These are phyloP conservation scores for Leucocoprinus leucothites DNA, from an alignment of 768 basidiomycete species.

Conservation along the genomic window DNA sequence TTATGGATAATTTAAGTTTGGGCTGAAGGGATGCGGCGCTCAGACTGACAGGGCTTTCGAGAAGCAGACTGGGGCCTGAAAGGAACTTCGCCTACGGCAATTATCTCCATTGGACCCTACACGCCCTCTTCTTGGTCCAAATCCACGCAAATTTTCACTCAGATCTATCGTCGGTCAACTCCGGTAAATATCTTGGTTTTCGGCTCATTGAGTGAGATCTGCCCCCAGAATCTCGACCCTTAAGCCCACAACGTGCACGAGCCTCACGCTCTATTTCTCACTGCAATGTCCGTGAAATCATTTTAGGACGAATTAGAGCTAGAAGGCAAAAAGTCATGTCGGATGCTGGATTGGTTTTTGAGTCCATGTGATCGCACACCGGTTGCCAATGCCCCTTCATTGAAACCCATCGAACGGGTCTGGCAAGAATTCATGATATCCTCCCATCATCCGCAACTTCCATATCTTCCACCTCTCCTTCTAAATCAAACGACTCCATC, in stretches of 20 bases:
- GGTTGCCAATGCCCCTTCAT: constrained; percentile 22
- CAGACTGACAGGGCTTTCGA: constrained; percentile 42
- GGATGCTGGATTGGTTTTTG: constrained; percentile 26
- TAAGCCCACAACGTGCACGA: not conserved
- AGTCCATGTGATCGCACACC: constrained; percentile 22
- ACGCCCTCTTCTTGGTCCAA: constrained; percentile 25
- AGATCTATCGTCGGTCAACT: constrained; percentile 20
- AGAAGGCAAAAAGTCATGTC: constrained; percentile 33
- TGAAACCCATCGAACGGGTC: constrained; percentile 23
- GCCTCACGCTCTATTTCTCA: constrained; percentile 36
- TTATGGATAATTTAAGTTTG: constrained; percentile 51
- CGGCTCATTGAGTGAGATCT: not conserved
- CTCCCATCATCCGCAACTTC: constrained; percentile 36
- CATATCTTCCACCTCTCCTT: constrained; percentile 58
- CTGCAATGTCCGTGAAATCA: constrained; percentile 39
- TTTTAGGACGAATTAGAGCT: constrained; percentile 35
- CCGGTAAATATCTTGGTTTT: constrained; percentile 16
- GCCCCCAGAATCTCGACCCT: constrained; percentile 9
- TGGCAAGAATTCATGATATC: constrained; percentile 19
- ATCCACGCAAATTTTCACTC: constrained; percentile 19
- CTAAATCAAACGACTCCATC: constrained; percentile 77
- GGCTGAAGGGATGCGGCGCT: constrained; percentile 44
- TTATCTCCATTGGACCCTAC: constrained; percentile 37
- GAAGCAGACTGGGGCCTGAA: constrained; percentile 36
- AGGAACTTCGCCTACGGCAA: constrained; percentile 28